Percentiles rank a stretch among this genome's conserved stretches.
phyloP scores from a whole-genome alignment of 495 filamentous ascomycete genomes.

The Jackrogersella minutella region DNA sequence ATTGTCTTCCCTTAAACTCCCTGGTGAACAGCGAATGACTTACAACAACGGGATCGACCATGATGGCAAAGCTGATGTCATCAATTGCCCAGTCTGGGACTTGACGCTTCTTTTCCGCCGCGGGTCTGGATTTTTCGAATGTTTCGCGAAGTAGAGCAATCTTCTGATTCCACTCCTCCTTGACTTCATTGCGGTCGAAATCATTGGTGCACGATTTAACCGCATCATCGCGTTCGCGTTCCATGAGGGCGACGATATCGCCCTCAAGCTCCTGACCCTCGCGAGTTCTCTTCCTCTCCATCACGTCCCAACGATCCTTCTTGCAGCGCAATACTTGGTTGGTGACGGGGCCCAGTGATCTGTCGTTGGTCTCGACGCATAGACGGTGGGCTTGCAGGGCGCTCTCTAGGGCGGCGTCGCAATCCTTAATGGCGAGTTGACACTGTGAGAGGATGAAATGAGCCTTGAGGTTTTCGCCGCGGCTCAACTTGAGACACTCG shows the following conservation, averaged over 20 bases:
- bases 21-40: slow-evolving; percentile 33
- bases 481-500: slow-evolving; percentile 70
- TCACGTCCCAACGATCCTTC: slow-evolving; percentile 73
- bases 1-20: neutral
- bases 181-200: slow-evolving; percentile 57
- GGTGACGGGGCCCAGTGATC: slow-evolving; percentile 71
- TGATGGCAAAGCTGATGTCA: slow-evolving; percentile 87
- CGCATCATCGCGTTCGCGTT: slow-evolving; percentile 42
- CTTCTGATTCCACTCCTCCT: slow-evolving; percentile 67
- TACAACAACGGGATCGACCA: slow-evolving; percentile 90
- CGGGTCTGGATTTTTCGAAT: slow-evolving; percentile 66
- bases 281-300: slow-evolving; percentile 57
- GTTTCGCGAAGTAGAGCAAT: slow-evolving; percentile 63
- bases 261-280: slow-evolving; percentile 62
- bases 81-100: slow-evolving; percentile 91
- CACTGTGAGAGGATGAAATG: slow-evolving; percentile 85
- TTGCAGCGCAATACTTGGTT: slow-evolving; percentile 76
- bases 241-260: slow-evolving; percentile 57
- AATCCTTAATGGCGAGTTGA: slow-evolving; percentile 75
- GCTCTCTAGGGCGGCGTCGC: slow-evolving; percentile 75
- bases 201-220: slow-evolving; percentile 39
- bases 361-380: slow-evolving; percentile 67
- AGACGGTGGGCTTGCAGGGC: slow-evolving; percentile 77
- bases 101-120: slow-evolving; percentile 63
- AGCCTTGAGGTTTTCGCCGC: slow-evolving; percentile 76